These are phyloP conservation scores for Cairneyella variabilis DNA, from an alignment of 495 filamentous ascomycete genomes.

Conservation along the genomic window DNA sequence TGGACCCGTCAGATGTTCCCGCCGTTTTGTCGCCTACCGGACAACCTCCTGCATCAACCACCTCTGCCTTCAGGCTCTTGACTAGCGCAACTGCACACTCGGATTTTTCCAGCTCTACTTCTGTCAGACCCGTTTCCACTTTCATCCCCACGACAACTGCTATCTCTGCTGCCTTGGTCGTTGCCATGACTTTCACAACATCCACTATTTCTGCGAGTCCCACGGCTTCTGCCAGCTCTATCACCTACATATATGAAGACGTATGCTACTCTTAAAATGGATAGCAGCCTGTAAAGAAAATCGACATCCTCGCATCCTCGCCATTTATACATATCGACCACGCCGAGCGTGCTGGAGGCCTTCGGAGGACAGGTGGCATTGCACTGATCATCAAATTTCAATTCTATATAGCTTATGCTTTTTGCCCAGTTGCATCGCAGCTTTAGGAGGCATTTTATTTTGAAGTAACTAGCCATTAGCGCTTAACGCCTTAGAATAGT, in stretches of 20 bases:
- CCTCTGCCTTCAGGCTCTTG: background rate
- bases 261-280: background rate
- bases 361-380: too few relatives aligned
- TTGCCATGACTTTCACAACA: background rate
- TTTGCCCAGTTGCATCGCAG: too few relatives aligned
- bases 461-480: too few relatives aligned
- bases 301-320: too few relatives aligned
- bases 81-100: background rate
- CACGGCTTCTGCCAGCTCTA: background rate
- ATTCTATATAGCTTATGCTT: too few relatives aligned
- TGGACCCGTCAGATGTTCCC: constrained; percentile 1
- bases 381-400: too few relatives aligned
- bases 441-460: too few relatives aligned
- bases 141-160: background rate
- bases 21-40: background rate
- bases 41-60: background rate
- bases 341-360: too few relatives aligned
- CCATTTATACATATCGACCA: too few relatives aligned
- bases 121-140: background rate
- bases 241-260: background rate
- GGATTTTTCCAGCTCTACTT: constrained; percentile 1
- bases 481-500: too few relatives aligned
- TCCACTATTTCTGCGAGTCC: background rate
- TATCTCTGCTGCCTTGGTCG: background rate
- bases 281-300: background rate